phyloP scores from a whole-genome alignment of 2,329 filamentous ascomycete species.

The Moelleriella libera region DNA sequence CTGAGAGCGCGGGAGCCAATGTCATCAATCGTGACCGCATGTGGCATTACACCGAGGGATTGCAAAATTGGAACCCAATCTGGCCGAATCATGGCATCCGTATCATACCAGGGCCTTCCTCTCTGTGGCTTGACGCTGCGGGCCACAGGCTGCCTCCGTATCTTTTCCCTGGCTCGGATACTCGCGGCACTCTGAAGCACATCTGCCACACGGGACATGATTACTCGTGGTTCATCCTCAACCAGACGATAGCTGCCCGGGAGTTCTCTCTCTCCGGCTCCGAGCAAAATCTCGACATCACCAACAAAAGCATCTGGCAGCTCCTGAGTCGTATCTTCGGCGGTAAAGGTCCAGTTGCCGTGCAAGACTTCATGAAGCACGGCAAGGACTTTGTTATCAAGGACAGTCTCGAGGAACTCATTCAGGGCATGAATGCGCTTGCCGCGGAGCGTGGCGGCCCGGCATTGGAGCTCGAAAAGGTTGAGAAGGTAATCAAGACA shows the following conservation, averaged over 20 bases:
- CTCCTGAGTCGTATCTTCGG: constrained; percentile 36
- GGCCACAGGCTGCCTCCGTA: constrained; percentile 43
- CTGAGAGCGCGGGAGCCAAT: constrained; percentile 35
- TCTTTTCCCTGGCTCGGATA: constrained; percentile 43
- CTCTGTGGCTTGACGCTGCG: constrained; percentile 47
- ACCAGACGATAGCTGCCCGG: constrained; percentile 42
- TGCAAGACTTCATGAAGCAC: constrained; percentile 44
- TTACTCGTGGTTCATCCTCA: constrained; percentile 49
- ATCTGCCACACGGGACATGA: constrained; percentile 48
- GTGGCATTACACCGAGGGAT: constrained; percentile 53
- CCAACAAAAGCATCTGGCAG: constrained; percentile 39
- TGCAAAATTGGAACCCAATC: constrained; percentile 48
- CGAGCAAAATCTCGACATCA: constrained; percentile 49
- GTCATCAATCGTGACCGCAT: constrained; percentile 48
- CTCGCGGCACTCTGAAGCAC: constrained; percentile 40
- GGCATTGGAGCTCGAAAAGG: constrained; percentile 25
- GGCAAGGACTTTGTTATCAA: constrained; percentile 45
- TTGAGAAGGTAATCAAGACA: constrained; percentile 33
- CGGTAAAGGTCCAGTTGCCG: constrained; percentile 35
- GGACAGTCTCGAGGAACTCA: constrained; percentile 39
- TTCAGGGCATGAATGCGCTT: constrained; percentile 44
- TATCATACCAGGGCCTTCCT: constrained; percentile 44
- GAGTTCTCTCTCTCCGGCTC: constrained; percentile 49
- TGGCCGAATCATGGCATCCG: constrained; percentile 48
- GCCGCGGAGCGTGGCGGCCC: constrained; percentile 31